These are phyloP conservation scores for Porcisia hertigi DNA, from an alignment of 208 protist genomes.

Conservation along the genomic window DNA sequence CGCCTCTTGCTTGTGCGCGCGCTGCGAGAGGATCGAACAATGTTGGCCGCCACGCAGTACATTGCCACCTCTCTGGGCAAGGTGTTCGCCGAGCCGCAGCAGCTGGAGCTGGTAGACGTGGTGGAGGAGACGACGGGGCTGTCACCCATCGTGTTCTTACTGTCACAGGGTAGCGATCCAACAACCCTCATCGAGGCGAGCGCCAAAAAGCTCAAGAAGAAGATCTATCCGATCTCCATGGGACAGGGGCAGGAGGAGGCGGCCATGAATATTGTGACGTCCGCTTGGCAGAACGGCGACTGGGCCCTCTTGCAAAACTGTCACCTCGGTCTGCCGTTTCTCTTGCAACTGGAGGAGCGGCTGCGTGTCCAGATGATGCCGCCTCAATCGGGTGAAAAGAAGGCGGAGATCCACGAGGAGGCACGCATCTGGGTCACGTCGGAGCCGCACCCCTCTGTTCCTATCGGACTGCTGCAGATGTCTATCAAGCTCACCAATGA, in stretches of 20 bases:
- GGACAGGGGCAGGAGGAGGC: conserved; percentile 97
- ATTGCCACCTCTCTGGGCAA: conserved; percentile 92
- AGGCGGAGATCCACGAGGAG: conserved; percentile 87
- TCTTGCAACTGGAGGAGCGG: conserved; percentile 91
- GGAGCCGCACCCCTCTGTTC: conserved; percentile 94
- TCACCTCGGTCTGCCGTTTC: conserved; percentile 94
- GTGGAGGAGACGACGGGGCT: conserved; percentile 88
- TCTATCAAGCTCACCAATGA: conserved; percentile 99
- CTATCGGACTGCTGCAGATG: conserved; percentile 96
- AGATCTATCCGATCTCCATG: conserved; percentile 97
- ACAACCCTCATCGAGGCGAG: conserved; percentile 94
- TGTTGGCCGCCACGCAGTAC: conserved; percentile 94
- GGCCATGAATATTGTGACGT: conserved; percentile 91
- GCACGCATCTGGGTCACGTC: conserved; percentile 97
- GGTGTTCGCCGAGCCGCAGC: conserved; percentile 91
- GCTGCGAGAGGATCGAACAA: conserved; percentile 95
- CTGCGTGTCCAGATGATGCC: conserved; percentile 83
- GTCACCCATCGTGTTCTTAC: conserved; percentile 95
- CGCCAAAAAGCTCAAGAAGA: conserved; percentile 95
- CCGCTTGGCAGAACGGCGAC: conserved; percentile 85
- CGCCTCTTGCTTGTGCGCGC: conserved; percentile 95
- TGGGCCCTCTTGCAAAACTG: conserved; percentile 98
- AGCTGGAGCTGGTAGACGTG: conserved; percentile 88
- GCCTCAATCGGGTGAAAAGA: conserved; percentile 70
- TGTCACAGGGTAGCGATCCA: conserved; percentile 97